Evolutionary conservation across 108 stramenopile genomes (phyloP).

Genomic region (Skeletonema menzelii): DNA sequence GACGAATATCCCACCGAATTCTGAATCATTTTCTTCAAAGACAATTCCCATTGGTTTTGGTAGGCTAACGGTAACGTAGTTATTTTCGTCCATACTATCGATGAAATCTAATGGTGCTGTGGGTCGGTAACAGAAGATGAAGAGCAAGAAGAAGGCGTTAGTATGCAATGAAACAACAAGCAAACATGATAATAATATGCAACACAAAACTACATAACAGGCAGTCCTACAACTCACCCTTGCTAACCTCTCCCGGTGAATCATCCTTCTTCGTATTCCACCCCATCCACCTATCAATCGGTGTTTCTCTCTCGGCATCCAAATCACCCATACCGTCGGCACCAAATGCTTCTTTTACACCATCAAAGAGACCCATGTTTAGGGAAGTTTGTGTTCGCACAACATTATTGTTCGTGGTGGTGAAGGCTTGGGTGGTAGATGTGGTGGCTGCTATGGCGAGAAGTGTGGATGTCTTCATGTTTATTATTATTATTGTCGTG

Average conservation of each 20-base stretch:
- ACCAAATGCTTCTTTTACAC: constrained; percentile 82
- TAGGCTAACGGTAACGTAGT: constrained; percentile 70
- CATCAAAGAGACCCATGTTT: constrained; percentile 81
- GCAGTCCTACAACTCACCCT: constrained; percentile 23
- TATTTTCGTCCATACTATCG: constrained; percentile 82
- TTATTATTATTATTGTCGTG: not conserved
- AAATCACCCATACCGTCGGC: constrained; percentile 70
- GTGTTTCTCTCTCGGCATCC: constrained; percentile 81
- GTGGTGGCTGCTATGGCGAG: not conserved
- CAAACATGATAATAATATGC: not conserved
- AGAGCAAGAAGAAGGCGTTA: not conserved
- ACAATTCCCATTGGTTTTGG: constrained; percentile 91
- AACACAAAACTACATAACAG: not conserved
- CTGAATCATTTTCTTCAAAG: constrained; percentile 89
- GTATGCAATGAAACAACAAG: not conserved
- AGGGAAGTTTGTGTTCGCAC: constrained; percentile 23
- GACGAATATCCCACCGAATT: constrained; percentile 85
- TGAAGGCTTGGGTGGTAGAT: not conserved
- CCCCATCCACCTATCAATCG: constrained; percentile 93
- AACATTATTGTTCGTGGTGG: not conserved
- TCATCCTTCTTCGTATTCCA: constrained; percentile 74
- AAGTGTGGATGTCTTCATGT: not conserved
- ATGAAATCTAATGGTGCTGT: constrained; percentile 65
- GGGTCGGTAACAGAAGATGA: not conserved
- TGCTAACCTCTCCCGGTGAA: constrained; percentile 26